phyloP scores from a whole-genome alignment of 169 alveolate species.

The Cardiosporidium cionae region DNA sequence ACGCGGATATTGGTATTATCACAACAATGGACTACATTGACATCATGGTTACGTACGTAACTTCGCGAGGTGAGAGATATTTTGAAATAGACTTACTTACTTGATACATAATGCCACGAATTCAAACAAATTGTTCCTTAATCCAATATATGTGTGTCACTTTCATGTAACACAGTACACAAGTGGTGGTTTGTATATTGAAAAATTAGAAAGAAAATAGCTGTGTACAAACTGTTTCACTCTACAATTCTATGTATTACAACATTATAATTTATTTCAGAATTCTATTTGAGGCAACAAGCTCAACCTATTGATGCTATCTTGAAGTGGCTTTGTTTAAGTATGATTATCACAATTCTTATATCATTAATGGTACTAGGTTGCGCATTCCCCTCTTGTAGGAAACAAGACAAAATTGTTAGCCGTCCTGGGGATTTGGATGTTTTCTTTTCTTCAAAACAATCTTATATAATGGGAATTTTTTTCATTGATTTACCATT shows the following conservation, averaged over 20 bases:
- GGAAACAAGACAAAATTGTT: conserved; percentile 5
- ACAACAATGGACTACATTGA: conserved; percentile 36
- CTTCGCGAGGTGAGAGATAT: conserved; percentile 1
- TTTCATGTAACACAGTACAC: too few relatives aligned
- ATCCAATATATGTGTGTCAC: too few relatives aligned
- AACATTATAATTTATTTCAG: neutral
- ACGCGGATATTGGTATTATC: conserved; percentile 36
- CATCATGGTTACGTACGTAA: conserved; percentile 9
- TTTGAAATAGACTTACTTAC: too few relatives aligned
- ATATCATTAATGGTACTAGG: conserved; percentile 5
- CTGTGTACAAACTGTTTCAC: too few relatives aligned
- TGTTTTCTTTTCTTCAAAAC: conserved; percentile 41
- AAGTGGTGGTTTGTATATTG: too few relatives aligned
- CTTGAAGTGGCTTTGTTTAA: neutral
- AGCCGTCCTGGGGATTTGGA: conserved; percentile 8
- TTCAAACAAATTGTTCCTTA: too few relatives aligned
- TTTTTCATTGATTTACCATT: conserved; percentile 44
- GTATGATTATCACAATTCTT: neutral
- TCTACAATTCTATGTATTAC: too few relatives aligned
- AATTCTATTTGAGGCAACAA: neutral
- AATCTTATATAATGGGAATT: conserved; percentile 44
- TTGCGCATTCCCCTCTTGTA: conserved; percentile 5
- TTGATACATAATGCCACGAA: too few relatives aligned
- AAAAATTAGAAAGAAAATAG: too few relatives aligned
- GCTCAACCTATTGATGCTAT: neutral